Conservation (phyloP, 169 alveolate genomes). For the Cyclospora cayetanensis region DNA sequence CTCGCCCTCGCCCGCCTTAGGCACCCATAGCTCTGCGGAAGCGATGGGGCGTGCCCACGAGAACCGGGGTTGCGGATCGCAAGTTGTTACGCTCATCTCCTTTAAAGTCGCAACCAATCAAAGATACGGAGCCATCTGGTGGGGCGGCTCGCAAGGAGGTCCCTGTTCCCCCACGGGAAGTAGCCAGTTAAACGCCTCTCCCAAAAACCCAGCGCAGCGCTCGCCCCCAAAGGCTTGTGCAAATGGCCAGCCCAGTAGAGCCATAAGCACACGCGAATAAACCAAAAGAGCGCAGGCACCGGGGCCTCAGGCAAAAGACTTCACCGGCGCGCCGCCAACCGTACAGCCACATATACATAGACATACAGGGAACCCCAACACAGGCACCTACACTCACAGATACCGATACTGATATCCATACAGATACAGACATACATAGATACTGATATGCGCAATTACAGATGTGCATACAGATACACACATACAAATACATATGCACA, state of each 20-base stretch:
- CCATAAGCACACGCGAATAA: background rate
- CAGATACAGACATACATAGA: too few species aligned
- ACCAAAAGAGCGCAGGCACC: background rate
- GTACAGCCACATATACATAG: background rate
- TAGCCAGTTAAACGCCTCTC: too few species aligned
- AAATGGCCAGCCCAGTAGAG: too few species aligned
- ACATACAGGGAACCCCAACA: background rate
- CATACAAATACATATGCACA: too few species aligned
- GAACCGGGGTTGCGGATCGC: background rate
- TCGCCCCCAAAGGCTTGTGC: too few species aligned
- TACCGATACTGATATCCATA: too few species aligned
- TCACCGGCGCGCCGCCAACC: background rate
- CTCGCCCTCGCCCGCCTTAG: background rate
- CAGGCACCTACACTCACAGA: background rate
- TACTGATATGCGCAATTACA: too few species aligned
- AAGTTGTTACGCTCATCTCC: background rate
- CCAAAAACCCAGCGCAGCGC: too few species aligned
- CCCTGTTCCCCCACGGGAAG: too few species aligned
- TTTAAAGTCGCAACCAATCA: background rate
- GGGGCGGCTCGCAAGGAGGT: too few species aligned
- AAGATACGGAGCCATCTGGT: too few species aligned
- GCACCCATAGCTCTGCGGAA: constrained; percentile 1
- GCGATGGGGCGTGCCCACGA: background rate
- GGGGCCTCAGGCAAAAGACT: background rate
- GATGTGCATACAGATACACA: too few species aligned